Conservation (phyloP, 1,284 basidiomycete species). For the Golubevia pallescens region DNA sequence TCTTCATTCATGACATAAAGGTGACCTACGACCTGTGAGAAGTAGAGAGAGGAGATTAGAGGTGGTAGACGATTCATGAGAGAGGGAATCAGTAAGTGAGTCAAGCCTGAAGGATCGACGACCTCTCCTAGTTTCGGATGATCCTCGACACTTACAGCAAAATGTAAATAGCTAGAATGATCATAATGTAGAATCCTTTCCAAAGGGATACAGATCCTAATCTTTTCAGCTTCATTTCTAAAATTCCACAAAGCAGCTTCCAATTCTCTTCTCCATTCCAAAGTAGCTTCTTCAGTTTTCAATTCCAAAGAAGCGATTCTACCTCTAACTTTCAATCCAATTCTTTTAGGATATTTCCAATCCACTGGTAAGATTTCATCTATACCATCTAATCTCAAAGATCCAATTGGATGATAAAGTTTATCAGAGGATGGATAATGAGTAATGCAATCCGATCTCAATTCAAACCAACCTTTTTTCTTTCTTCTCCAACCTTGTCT, state of each 20-base stretch:
- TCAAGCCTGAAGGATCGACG: too few species aligned
- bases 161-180: slow-evolving; percentile 16
- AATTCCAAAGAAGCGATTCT: slow-evolving; percentile 33
- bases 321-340: slow-evolving; percentile 22
- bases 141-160: slow-evolving; percentile 18
- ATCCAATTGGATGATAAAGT: slow-evolving; percentile 43
- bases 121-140: too few species aligned
- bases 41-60: too few species aligned
- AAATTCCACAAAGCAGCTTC: slow-evolving; percentile 33
- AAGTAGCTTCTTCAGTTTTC: slow-evolving; percentile 36
- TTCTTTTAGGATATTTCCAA: slow-evolving; percentile 27
- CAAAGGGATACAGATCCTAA: slow-evolving; percentile 36
- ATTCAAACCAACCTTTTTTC: slow-evolving; percentile 42
- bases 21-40: neutral
- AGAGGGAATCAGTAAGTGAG: too few species aligned
- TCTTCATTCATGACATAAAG: neutral
- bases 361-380: slow-evolving; percentile 28
- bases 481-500: slow-evolving; percentile 32
- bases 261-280: slow-evolving; percentile 44
- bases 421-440: slow-evolving; percentile 34
- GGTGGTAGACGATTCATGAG: too few species aligned
- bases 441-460: slow-evolving; percentile 23
- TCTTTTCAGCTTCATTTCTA: slow-evolving; percentile 34
- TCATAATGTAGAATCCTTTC: slow-evolving; percentile 27
- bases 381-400: slow-evolving; percentile 26